Evolutionary conservation across 1,284 basidiomycete genomes (phyloP), one percentile per base, ranked within the genome.

Genomic region (Rugiboletus extremiorientalis): DNA sequence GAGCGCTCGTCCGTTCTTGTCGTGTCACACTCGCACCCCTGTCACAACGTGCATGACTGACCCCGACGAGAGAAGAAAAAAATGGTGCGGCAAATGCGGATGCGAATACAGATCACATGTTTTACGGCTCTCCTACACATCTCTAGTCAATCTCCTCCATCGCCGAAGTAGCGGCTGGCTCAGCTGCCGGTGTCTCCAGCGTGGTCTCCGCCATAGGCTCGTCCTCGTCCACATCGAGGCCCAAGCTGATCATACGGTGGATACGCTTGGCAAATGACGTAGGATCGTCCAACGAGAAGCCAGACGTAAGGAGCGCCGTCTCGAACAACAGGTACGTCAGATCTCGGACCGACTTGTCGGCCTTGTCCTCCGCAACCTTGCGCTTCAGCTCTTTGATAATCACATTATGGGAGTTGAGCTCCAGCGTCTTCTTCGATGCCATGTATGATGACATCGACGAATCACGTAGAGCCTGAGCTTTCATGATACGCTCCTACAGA

Each of bases 401-500:
- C 48, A 93, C 79, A 82, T 99, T 96, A 67, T 77, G 78, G 22
- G 96, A 92, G 88, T 99, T 98, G 67, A 99, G 86, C 82, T 99
- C 96, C 65, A 99, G 86, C 22, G 96, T 98, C 91, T 98, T 98
- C 88, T 98, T 98, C 63, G 89, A 92, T 36, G 92, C 92, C 96
- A 98, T 98, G 85, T 98, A 98, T 47, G 94, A 96, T 33, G 95
- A 98, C 96, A 99, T 98, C 61, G 93, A 96, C 27, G 96, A 95
- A 76, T 99, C 96, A 68, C 96, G 93, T 59, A 98, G 90, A 47
- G 96, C 96, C 79, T 99, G 97, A 20, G 96, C 96, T 81, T 98
- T 98, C 97, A 99, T 99, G 84, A 99, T 98, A 76, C 96, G 92
- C 79, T 98, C 94, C 85, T 86, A 65, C 49, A 61, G 5, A 58